Base-by-base conservation (phyloP, 192 early-diverging fungal genomes). In the Coemansia umbellata region DNA sequence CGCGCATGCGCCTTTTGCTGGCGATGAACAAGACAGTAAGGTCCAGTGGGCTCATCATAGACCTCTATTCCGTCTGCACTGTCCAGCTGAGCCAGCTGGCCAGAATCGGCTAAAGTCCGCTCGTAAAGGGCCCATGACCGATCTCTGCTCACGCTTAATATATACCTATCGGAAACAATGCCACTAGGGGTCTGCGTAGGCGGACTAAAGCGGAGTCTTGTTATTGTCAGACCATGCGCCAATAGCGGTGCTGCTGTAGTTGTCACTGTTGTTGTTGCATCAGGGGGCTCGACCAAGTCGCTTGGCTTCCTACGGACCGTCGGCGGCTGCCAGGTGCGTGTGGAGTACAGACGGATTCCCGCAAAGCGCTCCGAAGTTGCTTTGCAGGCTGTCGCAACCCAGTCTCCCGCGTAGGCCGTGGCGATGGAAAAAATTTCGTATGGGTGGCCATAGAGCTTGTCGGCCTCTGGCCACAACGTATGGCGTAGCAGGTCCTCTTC, bases 371-470 rank as follows among this genome's bases (percentile, higher is more conserved):
- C 60, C 5, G 37, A 28, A 5, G 79, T 47, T 0, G 74, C 74
- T 15, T 55, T 53, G 50, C 66, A 69, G 13, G 75, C 71, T 0
- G 90, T 85, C 0, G 93, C 94, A 0, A 95, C 70, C 39, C 78
- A 53, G 51, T 67, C 74, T 8, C 90, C 91, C 50, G 86, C 69
- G 59, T 84, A 84, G 3, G 81, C 78, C 0, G 86, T 82, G 15
- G 87, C 91, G 1, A 93, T 81, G 17, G 84, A 79, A 37, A 89
- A 82, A n/a, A 95, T 54, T 65, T 97, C 96, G 69, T 91, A 95
- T 4, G 85, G 87, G 74, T 98, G 96, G n/a, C 93, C 96, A 72
- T 95, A 97, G 58, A 97, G 80, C 69, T 98, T 97, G 55, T 94
- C 87, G 7, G 85, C 76, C 78, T 98, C 96, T 2, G 96, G 94